phyloP scores from a whole-genome alignment of 1,139 yeast species.

The Kodamaea anthophila region DNA sequence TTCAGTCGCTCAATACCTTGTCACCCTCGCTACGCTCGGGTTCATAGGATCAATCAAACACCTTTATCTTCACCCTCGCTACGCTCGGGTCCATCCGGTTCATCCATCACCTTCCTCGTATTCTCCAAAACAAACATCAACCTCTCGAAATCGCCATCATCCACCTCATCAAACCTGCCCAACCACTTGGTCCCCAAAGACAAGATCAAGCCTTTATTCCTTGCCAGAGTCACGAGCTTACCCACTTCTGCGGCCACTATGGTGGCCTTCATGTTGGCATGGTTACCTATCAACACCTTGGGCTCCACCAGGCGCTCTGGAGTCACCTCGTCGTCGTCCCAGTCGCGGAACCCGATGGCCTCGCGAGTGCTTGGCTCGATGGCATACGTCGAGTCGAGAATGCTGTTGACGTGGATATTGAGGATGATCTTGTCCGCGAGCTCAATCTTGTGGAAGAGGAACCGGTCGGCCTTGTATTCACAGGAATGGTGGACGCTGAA shows the following conservation, averaged over 20 bases:
- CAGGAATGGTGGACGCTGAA: no score
- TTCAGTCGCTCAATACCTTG: no score
- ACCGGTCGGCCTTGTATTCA: no score
- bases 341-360: slow-evolving; percentile 11
- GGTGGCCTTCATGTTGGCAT: slow-evolving; percentile 34
- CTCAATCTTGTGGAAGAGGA: slow-evolving; percentile 34
- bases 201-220: slow-evolving; percentile 31
- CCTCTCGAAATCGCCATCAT: slow-evolving; percentile 34
- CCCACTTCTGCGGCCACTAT: slow-evolving; percentile 42
- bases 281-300: slow-evolving; percentile 34
- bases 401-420: slow-evolving; percentile 33
- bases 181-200: slow-evolving; percentile 42
- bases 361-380: slow-evolving; percentile 34
- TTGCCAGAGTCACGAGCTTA: slow-evolving; percentile 23
- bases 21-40: no score
- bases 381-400: slow-evolving; percentile 38
- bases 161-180: slow-evolving; percentile 31
- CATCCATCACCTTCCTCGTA: slow-evolving; percentile 16
- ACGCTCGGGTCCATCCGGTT: background rate
- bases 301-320: slow-evolving; percentile 35
- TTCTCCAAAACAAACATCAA: slow-evolving; percentile 35
- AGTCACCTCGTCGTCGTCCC: slow-evolving; percentile 9
- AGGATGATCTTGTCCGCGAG: slow-evolving; percentile 29
- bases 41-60: no score
- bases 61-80: no score